These are phyloP conservation scores for Aciculosporium take DNA, from an alignment of 2,329 filamentous ascomycete species.

Conservation along the genomic window DNA sequence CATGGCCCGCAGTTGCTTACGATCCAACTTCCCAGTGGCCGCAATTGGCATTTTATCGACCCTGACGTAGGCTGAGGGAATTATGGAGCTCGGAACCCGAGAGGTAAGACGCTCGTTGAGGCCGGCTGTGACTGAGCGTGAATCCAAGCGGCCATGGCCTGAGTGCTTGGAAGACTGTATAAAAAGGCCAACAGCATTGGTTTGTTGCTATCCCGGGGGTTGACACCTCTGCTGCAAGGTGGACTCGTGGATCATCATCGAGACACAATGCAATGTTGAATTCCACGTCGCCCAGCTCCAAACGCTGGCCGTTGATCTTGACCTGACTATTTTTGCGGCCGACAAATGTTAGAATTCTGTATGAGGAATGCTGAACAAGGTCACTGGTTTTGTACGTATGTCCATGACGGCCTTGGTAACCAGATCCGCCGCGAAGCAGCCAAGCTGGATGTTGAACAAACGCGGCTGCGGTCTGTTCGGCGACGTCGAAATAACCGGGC, in stretches of 20 bases:
- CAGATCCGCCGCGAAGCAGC: constrained; percentile 4
- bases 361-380: constrained; percentile 12
- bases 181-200: constrained; percentile 4
- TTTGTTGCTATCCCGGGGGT: constrained; percentile 1
- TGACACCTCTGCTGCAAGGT: constrained; percentile 5
- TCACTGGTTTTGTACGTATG: constrained; percentile 14
- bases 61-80: constrained; percentile 1
- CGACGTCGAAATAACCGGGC: constrained; percentile 12
- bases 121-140: not conserved
- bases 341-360: constrained; percentile 25
- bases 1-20: constrained; percentile 1
- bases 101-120: not conserved
- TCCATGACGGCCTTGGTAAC: constrained; percentile 12
- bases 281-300: constrained; percentile 8
- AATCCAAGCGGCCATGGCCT: too few species aligned
- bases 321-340: constrained; percentile 40
- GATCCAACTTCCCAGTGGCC: constrained; percentile 2
- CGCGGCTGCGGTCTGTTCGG: constrained; percentile 8
- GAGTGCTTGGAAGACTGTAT: not conserved
- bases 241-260: not conserved
- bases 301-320: constrained; percentile 33
- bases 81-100: constrained; percentile 1
- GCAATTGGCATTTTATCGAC: constrained; percentile 2
- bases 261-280: not conserved
- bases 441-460: constrained; percentile 15